Base-by-base conservation (phyloP, 768 basidiomycete species). In the Pleurotus platypus region DNA sequence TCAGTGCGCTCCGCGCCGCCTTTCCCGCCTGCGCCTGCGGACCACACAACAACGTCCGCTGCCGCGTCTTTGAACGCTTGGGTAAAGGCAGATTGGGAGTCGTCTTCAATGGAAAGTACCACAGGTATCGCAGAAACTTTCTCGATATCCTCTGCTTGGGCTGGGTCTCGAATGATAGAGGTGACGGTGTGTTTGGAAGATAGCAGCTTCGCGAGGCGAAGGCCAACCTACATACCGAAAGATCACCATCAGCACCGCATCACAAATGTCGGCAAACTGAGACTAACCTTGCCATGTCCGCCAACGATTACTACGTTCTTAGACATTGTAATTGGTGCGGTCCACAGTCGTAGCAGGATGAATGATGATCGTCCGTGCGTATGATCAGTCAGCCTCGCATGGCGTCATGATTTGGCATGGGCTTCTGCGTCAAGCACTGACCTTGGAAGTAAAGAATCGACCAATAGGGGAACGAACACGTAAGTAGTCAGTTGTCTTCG, bases 51-150 rank as follows among this genome's bases (percentile, higher is more conserved):
- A 5, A 78, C 68, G 18, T 54, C 51, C 12, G 51, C 51, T 53
- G 78, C 75, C 6, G 68, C 61, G 0, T 71, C 71, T 37, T 68
- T 61, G 63, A 89, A 84, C 0, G 72, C 71, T 1, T 70, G 60
- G 2, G 75, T 73, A 61, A 87, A 80, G 1, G 80, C 74, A 0
- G 68, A 59, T 0, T 74, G 70, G 0, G 81, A 64, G 11, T 75
- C 69, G 16, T 81, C 76, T 61, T 87, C 85, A 22, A 88, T 73
- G 1, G 83, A 84, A 37, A 87, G 74, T 2, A 86, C 60, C 27
- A 79, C 66, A 2, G 86, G 84, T 4, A 66, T 74, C 0, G 78
- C 77, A 9, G 68, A 69, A 5, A 74, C 61, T 0, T 68, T 63
- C 54, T 65, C 71, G 62, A 88, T 79, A 38, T 83, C 83, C 3